A percentile compares a stretch with the other conserved stretches of the same genome.
Conservation (phyloP, 2,329 filamentous ascomycete species). For the Zalaria sp. region DNA sequence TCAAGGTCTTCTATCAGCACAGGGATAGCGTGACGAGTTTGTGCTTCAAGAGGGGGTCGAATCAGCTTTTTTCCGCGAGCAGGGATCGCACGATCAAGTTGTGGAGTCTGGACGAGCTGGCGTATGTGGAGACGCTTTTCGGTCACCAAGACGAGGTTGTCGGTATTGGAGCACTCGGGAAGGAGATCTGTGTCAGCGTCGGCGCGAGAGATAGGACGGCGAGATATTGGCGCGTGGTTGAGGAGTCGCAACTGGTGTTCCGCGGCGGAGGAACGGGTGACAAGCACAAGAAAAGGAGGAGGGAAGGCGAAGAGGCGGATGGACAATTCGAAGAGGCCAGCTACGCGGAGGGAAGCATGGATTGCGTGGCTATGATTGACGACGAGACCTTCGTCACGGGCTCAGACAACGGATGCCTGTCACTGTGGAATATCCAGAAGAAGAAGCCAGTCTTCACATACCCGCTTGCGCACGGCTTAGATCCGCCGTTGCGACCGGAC, state of each 20-base stretch:
- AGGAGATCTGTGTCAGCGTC: conserved; percentile 82
- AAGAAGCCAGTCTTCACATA: conserved; percentile 85
- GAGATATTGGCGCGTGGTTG: conserved; percentile 86
- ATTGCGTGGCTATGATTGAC: conserved; percentile 80
- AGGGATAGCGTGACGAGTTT: conserved; percentile 75
- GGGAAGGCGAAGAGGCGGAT: conserved; percentile 23
- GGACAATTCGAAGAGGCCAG: conserved; percentile 24
- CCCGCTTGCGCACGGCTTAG: conserved; percentile 71
- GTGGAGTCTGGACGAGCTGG: conserved; percentile 82
- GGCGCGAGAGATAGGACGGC: conserved; percentile 85
- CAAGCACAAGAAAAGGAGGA: conserved; percentile 32
- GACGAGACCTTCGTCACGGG: conserved; percentile 85
- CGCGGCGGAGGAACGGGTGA: conserved; percentile 52
- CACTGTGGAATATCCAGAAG: conserved; percentile 79
- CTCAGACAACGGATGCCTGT: conserved; percentile 76
- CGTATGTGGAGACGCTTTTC: conserved; percentile 91
- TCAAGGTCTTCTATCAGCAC: conserved; percentile 83
- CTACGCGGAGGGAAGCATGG: conserved; percentile 70
- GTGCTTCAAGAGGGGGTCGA: conserved; percentile 58
- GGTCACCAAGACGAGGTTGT: conserved; percentile 88
- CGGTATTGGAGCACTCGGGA: conserved; percentile 66
- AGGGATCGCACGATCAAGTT: conserved; percentile 90
- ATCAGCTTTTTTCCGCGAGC: conserved; percentile 83
- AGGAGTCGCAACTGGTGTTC: conserved; percentile 92
- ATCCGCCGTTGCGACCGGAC: conserved; percentile 52